Base-by-base conservation (phyloP, 306 rosid genomes). In the Argentina anserina region DNA sequence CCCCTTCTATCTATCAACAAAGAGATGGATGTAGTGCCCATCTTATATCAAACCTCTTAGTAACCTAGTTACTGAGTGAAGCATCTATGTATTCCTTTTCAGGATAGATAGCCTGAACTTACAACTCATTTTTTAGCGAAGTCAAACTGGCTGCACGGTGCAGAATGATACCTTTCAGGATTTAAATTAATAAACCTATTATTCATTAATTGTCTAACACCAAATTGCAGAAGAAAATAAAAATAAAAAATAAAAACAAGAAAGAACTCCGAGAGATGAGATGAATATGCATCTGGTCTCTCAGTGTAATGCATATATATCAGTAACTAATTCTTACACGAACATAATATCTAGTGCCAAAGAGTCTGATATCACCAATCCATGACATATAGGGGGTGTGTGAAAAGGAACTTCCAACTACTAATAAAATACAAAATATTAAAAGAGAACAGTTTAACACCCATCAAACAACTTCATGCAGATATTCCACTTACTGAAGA, bases 401-500 rank as follows among this genome's bases (percentile, higher is more conserved):
- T 29, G 10, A 15, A 55, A 55, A 37, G 21, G 75, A 39, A 17
- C 53, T 26, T 40, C 52, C 43, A 71, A 11, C 8, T 12, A 31
- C 31, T 7, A 69, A 52, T 56, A 9, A n/a, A 46, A 46, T 5
- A 58, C 4, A 6, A 58, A 47, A 20, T 28, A 56, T 40, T 58
- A 41, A 29, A 72, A 58, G 26, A 41, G 31, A 20, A 18, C 39
- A 8, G 65, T 42, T 10, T 28, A 71, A 71, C 66, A 58, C 21
- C 75, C 15, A 58, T 50, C 43, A 40, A 79, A 81, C 82, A 76
- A 70, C 69, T 71, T 34, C 56, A 50, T 40, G 77, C 31, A 53
- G 62, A 37, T 33, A 76, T 56, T 71, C 75, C 55, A 69, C 92
- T 78, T 84, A 95, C 99, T 84, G 76, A 80, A 70, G 96, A 80